Evolutionary conservation across 495 filamentous ascomycete species (phyloP).

Genomic region (Neurospora cerealis): DNA sequence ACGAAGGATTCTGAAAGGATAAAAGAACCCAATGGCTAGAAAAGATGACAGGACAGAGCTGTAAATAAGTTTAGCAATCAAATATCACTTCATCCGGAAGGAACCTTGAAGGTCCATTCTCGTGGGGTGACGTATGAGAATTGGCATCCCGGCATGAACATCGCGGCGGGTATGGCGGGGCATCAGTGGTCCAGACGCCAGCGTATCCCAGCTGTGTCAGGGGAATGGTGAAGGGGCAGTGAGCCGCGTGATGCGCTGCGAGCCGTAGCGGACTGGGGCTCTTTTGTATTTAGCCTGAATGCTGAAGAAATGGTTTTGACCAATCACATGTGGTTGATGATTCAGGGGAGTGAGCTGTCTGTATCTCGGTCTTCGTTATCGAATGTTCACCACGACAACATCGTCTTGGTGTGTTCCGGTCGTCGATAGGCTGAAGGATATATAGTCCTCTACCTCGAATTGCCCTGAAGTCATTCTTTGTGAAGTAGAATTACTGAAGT

Average conservation of each 20-base stretch:
- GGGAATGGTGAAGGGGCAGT: background rate
- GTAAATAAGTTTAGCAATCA: background rate
- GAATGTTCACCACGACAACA: background rate
- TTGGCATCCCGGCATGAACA: background rate
- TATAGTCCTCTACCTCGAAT: no score
- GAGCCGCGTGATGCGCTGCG: background rate
- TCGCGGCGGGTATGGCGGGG: background rate
- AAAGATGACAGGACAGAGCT: background rate
- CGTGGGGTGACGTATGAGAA: background rate
- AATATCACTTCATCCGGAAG: background rate
- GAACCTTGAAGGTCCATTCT: background rate
- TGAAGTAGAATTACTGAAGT: no score
- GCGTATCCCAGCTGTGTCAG: background rate
- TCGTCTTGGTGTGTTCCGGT: background rate
- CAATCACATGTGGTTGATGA: background rate
- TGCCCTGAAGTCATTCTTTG: no score
- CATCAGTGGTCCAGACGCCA: background rate
- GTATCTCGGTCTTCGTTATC: background rate
- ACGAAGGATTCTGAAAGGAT: background rate
- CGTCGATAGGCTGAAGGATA: no score
- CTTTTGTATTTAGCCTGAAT: background rate
- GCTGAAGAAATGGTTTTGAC: background rate
- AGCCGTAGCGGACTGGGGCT: background rate
- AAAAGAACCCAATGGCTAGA: background rate
- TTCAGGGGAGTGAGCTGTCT: background rate